These are phyloP conservation scores for Sarocladium kiliense DNA, from an alignment of 2,329 filamentous ascomycete genomes.

Conservation along the genomic window DNA sequence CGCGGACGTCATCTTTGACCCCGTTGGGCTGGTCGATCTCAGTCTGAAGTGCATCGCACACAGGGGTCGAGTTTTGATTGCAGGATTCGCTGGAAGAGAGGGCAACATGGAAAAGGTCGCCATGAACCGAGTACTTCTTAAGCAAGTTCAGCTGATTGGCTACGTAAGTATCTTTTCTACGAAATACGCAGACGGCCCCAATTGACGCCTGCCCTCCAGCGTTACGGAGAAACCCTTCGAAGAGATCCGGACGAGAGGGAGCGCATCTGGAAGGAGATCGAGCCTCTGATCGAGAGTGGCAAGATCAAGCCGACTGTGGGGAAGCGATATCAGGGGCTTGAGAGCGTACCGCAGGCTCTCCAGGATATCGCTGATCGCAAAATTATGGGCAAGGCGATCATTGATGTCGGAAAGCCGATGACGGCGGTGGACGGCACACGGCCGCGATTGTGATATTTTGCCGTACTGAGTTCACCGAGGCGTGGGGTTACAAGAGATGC, in stretches of 20 bases:
- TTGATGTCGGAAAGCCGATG: conserved; percentile 27
- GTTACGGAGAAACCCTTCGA: conserved; percentile 52
- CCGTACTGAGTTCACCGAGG: too few relatives aligned
- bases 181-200: not conserved
- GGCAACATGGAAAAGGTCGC: conserved; percentile 48
- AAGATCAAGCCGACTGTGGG: conserved; percentile 47
- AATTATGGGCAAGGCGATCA: conserved; percentile 51
- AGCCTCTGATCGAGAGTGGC: conserved; percentile 39
- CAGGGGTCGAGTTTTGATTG: conserved; percentile 47
- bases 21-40: conserved; percentile 50
- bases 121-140: conserved; percentile 50
- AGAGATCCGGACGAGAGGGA: conserved; percentile 40
- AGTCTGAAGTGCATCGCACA: conserved; percentile 50
- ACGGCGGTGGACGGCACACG: not conserved
- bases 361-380: conserved; percentile 43
- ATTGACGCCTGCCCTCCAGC: conserved; percentile 22
- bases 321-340: conserved; percentile 43
- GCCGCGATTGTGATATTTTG: not conserved
- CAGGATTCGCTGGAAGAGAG: conserved; percentile 52
- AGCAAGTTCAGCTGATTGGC: conserved; percentile 46
- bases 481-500: too few relatives aligned
- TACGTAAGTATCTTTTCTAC: conserved; percentile 33
- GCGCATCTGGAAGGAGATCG: conserved; percentile 46
- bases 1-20: conserved; percentile 54
- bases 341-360: conserved; percentile 43